A percentile compares a stretch with the other conserved stretches of the same genome.
phyloP scores from a whole-genome alignment of 2,329 filamentous ascomycete species.

The Cladosporium colombiae region DNA sequence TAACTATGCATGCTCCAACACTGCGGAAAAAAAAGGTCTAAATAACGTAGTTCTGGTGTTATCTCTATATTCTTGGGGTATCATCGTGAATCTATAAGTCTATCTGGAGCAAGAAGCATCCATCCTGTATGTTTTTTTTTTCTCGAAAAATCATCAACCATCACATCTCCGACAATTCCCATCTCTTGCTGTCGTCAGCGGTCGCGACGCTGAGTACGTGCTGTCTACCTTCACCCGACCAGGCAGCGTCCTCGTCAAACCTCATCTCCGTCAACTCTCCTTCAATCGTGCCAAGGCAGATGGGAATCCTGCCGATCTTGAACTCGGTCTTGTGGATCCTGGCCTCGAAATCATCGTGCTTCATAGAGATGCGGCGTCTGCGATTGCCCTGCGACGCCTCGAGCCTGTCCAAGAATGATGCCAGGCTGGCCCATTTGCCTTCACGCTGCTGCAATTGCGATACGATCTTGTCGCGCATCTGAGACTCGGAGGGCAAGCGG shows the following conservation, averaged over 20 bases:
- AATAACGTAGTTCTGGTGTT: background rate
- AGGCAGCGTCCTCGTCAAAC: constrained; percentile 23
- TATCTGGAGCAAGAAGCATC: constrained; percentile 15
- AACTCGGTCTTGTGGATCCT: background rate
- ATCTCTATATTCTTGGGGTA: constrained; percentile 16
- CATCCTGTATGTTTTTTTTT: constrained; percentile 7
- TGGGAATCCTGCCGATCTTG: constrained; percentile 31
- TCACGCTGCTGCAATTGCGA: constrained; percentile 16
- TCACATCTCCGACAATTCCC: constrained; percentile 29
- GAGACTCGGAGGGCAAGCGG: constrained; percentile 29
- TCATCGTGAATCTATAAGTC: constrained; percentile 14
- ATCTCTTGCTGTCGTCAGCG: constrained; percentile 28
- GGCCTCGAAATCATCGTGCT: constrained; percentile 19
- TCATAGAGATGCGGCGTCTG: constrained; percentile 17
- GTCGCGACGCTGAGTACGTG: constrained; percentile 29
- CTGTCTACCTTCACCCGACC: constrained; percentile 10
- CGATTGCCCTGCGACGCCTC: constrained; percentile 16
- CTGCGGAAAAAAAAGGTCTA: background rate
- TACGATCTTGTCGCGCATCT: constrained; percentile 24
- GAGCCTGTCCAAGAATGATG: constrained; percentile 23
- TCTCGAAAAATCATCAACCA: background rate
- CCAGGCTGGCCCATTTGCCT: constrained; percentile 16
- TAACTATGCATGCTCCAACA: too few species aligned
- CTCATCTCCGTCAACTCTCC: constrained; percentile 31
- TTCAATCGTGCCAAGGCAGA: constrained; percentile 32